phyloP scores from a whole-genome alignment of 1,139 yeast species.

The Zygosaccharomyces sapae region DNA sequence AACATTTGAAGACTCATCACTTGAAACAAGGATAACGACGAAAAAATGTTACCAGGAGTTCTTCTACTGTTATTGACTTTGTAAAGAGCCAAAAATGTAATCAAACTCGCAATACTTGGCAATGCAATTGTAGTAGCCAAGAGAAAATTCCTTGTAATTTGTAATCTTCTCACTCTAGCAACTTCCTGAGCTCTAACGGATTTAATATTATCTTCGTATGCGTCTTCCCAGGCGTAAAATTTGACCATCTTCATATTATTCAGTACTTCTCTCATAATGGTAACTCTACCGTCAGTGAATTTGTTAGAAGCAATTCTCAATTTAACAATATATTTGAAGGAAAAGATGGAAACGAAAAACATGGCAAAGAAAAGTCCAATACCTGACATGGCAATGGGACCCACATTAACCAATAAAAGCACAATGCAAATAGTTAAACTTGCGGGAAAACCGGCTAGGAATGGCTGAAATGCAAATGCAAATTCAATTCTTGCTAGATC shows the following conservation, averaged over 20 bases:
- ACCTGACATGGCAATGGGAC: conserved; percentile 70
- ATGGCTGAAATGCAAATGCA: conserved; percentile 68
- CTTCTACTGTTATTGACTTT: conserved; percentile 46
- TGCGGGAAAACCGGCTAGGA: conserved; percentile 58
- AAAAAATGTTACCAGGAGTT: conserved; percentile 68
- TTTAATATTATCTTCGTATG: conserved; percentile 46
- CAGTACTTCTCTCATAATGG: conserved; percentile 49
- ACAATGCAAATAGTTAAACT: conserved; percentile 59
- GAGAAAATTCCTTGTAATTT: conserved; percentile 53
- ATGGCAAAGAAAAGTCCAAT: conserved; percentile 48
- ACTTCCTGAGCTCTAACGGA: conserved; percentile 48
- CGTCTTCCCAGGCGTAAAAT: conserved; percentile 58
- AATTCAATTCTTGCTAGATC: conserved; percentile 78
- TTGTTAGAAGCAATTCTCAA: conserved; percentile 45
- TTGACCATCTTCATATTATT: conserved; percentile 51
- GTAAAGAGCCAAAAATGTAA: conserved; percentile 67
- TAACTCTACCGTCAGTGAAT: conserved; percentile 50
- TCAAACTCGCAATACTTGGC: conserved; percentile 64
- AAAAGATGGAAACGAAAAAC: conserved; percentile 30
- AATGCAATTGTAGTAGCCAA: conserved; percentile 57
- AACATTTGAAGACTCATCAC: conserved; percentile 67
- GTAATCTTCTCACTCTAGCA: conserved; percentile 46
- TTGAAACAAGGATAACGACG: conserved; percentile 74
- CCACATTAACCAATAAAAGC: conserved; percentile 63
- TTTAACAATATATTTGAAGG: conserved; percentile 42